Evolutionary conservation across 2,329 filamentous ascomycete genomes (phyloP), one percentile per base, ranked within the genome.

Genomic region (Trichoderma arundinaceum): DNA sequence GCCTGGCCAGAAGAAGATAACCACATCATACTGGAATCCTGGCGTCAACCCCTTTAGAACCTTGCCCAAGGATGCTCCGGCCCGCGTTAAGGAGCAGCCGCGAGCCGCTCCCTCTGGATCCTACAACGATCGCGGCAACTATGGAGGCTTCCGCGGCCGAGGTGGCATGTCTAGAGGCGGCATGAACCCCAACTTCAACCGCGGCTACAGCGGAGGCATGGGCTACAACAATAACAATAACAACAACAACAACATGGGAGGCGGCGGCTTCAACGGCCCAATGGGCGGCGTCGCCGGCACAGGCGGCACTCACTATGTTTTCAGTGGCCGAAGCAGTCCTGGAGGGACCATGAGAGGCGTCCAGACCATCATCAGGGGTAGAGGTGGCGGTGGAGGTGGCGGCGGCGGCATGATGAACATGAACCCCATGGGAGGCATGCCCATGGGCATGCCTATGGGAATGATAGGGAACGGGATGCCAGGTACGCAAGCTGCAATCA

Each of bases 21-120:
- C 83, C 1, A 87, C 92, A 53, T 86, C 87, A 66, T 97, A 93
- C 80, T 90, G 91, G 61, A 90, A 87, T 69, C 88, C 92, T 0
- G 85, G 87, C 54, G 84, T 86, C 70, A 98, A 98, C 76, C 93
- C 94, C 0, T 98, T 96, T 85, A 90, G 91, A 70, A 97, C 93
- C 0, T 81, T 96, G 4, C 94, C 93, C 17, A 97, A 97, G 80
- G 94, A 97, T 75, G 90, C 90, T 0, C 92, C 92, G 0, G 70
- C 77, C 3, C 71, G 77, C 66, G 89, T 84, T 43, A 89, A 92
- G 74, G 86, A 89, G 49, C 80, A 82, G 49, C 82, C 86, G 67
- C 87, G 87, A 61, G 83, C 87, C 35, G 76, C 81, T 64, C 76
- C 80, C 38, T 74, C 83, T 54, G 79, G 82, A 52, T 77, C 78